phyloP scores from a whole-genome alignment of 768 basidiomycete genomes.

The Russula brevipes region DNA sequence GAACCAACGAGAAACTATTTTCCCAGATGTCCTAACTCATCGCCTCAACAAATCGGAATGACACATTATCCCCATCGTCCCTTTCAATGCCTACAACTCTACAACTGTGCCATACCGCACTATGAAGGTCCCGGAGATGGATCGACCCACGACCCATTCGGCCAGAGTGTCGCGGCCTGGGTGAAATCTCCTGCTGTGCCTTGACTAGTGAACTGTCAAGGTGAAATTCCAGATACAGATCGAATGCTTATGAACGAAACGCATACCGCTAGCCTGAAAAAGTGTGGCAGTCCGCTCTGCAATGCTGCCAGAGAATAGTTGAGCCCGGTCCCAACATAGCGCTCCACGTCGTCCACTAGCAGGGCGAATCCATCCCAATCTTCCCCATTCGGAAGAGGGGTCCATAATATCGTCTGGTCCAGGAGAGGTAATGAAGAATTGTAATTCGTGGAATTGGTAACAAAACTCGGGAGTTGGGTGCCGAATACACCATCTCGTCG shows the following conservation, averaged over 20 bases:
- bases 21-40: no score
- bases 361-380: constrained; percentile 75
- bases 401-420: constrained; percentile 54
- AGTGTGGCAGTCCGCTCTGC: constrained; percentile 58
- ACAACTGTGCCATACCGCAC: neutral
- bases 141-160: constrained; percentile 79
- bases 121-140: constrained; percentile 63
- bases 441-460: constrained; percentile 70
- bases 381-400: constrained; percentile 26
- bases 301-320: constrained; percentile 68
- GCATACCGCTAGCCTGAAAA: constrained; percentile 69
- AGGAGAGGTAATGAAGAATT: constrained; percentile 48
- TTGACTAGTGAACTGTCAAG: constrained; percentile 44
- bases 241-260: neutral
- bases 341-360: constrained; percentile 81
- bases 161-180: constrained; percentile 66
- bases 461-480: constrained; percentile 61
- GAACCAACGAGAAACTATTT: no score
- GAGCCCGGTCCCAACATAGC: constrained; percentile 62
- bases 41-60: no score
- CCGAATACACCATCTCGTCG: constrained; percentile 66
- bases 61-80: no score
- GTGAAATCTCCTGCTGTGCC: constrained; percentile 69
- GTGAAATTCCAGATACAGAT: constrained; percentile 35
- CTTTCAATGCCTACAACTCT: no score